Evolutionary conservation across 2,329 filamentous ascomycete species (phyloP).

Genomic region (Penicillium psychrosexuale): DNA sequence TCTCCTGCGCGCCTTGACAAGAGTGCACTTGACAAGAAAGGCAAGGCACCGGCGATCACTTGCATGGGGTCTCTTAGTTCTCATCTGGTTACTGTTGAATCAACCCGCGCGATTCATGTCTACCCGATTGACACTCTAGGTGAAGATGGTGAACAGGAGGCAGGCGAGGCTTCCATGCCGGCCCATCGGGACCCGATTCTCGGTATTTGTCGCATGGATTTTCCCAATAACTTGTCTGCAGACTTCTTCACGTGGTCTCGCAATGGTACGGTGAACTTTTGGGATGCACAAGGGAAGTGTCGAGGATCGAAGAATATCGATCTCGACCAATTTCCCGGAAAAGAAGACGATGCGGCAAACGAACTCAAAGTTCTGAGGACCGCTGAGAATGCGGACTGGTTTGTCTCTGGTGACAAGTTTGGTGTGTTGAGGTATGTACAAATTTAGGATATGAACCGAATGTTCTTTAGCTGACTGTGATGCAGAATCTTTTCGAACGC

Average conservation of each 20-base stretch:
- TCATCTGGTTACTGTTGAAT: conserved; percentile 72
- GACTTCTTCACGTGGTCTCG: conserved; percentile 88
- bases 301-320: conserved; percentile 63
- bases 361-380: conserved; percentile 59
- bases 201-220: conserved; percentile 66
- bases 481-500: conserved; percentile 40
- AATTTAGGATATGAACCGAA: not conserved
- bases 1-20: conserved; percentile 26
- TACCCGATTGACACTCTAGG: conserved; percentile 48
- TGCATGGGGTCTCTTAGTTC: conserved; percentile 67
- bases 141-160: conserved; percentile 29
- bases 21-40: conserved; percentile 21
- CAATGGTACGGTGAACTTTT: conserved; percentile 76
- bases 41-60: conserved; percentile 48
- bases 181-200: conserved; percentile 60
- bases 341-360: conserved; percentile 49
- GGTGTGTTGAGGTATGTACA: conserved; percentile 65
- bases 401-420: conserved; percentile 81
- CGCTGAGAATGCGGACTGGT: conserved; percentile 59
- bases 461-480: conserved; percentile 15
- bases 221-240: conserved; percentile 60
- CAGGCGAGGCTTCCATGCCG: conserved; percentile 43
- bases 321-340: conserved; percentile 59
- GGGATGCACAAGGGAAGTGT: conserved; percentile 70
- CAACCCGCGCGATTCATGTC: conserved; percentile 67